These are phyloP conservation scores for Mycena kentingensis DNA, from an alignment of 768 basidiomycete genomes.

Conservation along the genomic window DNA sequence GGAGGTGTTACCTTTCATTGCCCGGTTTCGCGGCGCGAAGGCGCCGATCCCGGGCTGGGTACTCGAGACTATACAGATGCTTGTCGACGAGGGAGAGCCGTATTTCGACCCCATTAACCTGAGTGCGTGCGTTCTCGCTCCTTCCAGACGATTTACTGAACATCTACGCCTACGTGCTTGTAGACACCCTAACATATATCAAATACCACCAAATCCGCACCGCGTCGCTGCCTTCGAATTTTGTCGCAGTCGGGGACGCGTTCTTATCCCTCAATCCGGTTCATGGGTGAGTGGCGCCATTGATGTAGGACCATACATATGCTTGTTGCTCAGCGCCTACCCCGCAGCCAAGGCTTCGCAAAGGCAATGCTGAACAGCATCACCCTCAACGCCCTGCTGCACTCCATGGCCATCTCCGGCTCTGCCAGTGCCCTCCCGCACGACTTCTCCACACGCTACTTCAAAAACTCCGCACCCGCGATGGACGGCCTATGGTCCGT, in stretches of 20 bases:
- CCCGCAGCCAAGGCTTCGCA: slow-evolving; percentile 22
- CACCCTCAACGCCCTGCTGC: slow-evolving; percentile 20
- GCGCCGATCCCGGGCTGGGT: not conserved
- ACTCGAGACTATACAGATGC: not conserved
- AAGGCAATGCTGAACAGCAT: slow-evolving; percentile 26
- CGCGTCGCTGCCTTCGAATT: not conserved
- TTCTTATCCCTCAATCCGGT: not conserved
- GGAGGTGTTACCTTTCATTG: not conserved
- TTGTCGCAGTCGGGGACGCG: not conserved
- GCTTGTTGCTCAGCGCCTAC: not conserved
- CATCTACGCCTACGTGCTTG: no score
- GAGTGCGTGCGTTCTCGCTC: not conserved
- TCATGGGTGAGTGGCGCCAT: not conserved
- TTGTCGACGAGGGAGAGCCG: not conserved
- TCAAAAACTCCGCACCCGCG: slow-evolving; percentile 1
- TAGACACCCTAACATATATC: not conserved
- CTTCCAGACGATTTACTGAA: no score
- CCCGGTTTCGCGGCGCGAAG: not conserved
- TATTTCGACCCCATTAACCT: not conserved
- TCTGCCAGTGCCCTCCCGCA: not conserved
- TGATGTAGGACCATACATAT: not conserved
- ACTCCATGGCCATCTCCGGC: not conserved
- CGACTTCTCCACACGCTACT: slow-evolving; percentile 5
- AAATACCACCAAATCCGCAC: not conserved
- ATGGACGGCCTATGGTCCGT: slow-evolving; percentile 13